Evolutionary conservation across 73 alveolate species (phyloP), one percentile per base, ranked within the genome.

Genomic region (Stentor roeselii): DNA sequence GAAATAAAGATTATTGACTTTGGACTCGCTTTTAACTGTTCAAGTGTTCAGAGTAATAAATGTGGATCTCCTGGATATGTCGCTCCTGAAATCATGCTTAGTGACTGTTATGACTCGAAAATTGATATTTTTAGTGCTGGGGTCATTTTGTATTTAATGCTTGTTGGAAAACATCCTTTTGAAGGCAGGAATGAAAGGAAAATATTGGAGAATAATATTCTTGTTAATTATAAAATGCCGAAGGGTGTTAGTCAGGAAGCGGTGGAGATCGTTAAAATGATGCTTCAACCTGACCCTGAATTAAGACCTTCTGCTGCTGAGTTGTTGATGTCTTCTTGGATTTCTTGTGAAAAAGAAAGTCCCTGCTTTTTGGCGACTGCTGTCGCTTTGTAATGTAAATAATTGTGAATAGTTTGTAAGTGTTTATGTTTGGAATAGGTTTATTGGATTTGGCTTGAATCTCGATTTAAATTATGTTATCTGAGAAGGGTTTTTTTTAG

Each of bases 1-100:
- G 42, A 67, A 27, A 27, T 67, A 27, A 67, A 67, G 34, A 21
- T 67, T n/a, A 2, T 67, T 1, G 80, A 67, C 37, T 67, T 67
- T 67, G 80, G 80, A 36, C 37, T 67, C 34, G n/a, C 80, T 21
- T 21, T 15, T 21, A 14, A 30, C 34, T 30, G n/a, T 21, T 27
- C 15, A n/a, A 40, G 21, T 30, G 34, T 11, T 1, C 41, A 67
- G 34, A 67, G 41, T 2, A 21, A 15, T 27, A 21, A 67, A 21
- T 67, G 80, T 67, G 80, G 80, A 32, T 21, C 80, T 30, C 80
- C 80, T 1, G 80, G 80, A 67, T 67, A 67, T 67, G 37, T 67
- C 27, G 80, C 80, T 67, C 80, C 80, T 30, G 80, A 67, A 67
- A 67, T 67, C 2, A 30, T 67, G 11, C 11, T 15, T 21, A 67